Percentiles rank a stretch among this genome's conserved stretches.
These are phyloP conservation scores for Cyclotella sp. DNA, from an alignment of 108 stramenopile genomes.

Conservation along the genomic window DNA sequence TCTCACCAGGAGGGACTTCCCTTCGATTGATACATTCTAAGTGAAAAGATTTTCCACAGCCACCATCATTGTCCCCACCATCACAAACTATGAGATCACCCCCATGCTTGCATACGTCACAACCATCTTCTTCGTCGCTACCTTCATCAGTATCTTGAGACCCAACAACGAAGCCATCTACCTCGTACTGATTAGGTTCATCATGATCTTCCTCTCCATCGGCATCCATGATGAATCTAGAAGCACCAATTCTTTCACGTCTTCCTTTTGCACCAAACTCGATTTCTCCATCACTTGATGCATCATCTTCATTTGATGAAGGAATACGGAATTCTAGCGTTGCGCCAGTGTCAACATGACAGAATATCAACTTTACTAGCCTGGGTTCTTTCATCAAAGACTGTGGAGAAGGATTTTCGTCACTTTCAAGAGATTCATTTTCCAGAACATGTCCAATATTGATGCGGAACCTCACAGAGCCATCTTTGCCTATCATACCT, in stretches of 20 bases:
- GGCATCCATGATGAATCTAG: constrained; percentile 31
- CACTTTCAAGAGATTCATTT: constrained; percentile 9
- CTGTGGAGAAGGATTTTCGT: neutral
- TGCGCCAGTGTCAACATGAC: constrained; percentile 62
- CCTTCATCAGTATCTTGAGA: constrained; percentile 39
- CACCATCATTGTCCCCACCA: constrained; percentile 58
- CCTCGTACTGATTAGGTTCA: constrained; percentile 59
- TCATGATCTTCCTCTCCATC: constrained; percentile 50
- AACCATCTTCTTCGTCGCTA: constrained; percentile 51
- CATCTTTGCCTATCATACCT: constrained; percentile 46
- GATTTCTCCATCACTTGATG: constrained; percentile 15
- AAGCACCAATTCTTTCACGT: constrained; percentile 7
- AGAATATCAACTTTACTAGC: constrained; percentile 49
- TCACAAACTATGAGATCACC: constrained; percentile 75
- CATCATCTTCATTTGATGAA: constrained; percentile 9
- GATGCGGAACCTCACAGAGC: constrained; percentile 48
- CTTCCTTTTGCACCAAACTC: constrained; percentile 30
- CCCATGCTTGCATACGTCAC: constrained; percentile 56
- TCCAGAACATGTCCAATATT: constrained; percentile 30
- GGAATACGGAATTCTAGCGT: constrained; percentile 58
- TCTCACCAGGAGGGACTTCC: constrained; percentile 52
- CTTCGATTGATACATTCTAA: constrained; percentile 52
- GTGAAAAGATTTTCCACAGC: constrained; percentile 68
- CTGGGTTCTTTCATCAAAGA: neutral
- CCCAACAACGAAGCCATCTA: constrained; percentile 62